Base-by-base conservation (phyloP, 2,329 filamentous ascomycete genomes). In the Paecilomyces dactylethromorphus region DNA sequence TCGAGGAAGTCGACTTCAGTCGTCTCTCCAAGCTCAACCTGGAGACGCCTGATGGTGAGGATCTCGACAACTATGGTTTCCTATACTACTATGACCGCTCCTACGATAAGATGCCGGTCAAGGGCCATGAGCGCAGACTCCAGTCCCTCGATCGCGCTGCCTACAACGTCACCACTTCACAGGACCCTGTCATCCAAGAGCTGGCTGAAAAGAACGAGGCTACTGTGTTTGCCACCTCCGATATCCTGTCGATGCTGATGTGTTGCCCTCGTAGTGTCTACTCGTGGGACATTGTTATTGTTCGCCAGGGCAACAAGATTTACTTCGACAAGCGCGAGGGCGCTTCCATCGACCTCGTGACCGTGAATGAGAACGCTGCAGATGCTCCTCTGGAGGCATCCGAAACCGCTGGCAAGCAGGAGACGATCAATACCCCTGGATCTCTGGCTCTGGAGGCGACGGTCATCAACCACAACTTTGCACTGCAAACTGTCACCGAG, bases 381-480 rank as follows among this genome's bases (percentile, higher is more conserved):
- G 94, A 99, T 76, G 91, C 93, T 26, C 94, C 94, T 39, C 84
- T 97, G 56, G 94, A 99, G 75, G 86, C 89, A 29, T 87, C 91
- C 59, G 93, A 97, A 71, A 67, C 74, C 55, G 71, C 75, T 18
- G 72, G 69, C 63, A 92, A 91, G 81, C 95, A 96, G 80, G 94
- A 99, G 74, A 82, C 84, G 65, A 89, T 99, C 79, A 99, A 99
- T 85, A 92, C 92, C 71, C 94, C 94, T n/a, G 80, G 82, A 58
- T 91, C 92, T 57, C 87, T 99, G 59, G 93, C 95, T 71, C 89
- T 97, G 76, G 94, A 99, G 80, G 94, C 94, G 58, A 99, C 94
- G 56, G 95, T 97, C 82, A 99, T 99, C 85, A 99, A 99, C 86
- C 94, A 97, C 84, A 96, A 97, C 82, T 99, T 99, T 77, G 90